Percentiles rank a stretch among this genome's conserved stretches.
phyloP scores from a whole-genome alignment of 495 filamentous ascomycete species.

The Daldinia vernicosa region DNA sequence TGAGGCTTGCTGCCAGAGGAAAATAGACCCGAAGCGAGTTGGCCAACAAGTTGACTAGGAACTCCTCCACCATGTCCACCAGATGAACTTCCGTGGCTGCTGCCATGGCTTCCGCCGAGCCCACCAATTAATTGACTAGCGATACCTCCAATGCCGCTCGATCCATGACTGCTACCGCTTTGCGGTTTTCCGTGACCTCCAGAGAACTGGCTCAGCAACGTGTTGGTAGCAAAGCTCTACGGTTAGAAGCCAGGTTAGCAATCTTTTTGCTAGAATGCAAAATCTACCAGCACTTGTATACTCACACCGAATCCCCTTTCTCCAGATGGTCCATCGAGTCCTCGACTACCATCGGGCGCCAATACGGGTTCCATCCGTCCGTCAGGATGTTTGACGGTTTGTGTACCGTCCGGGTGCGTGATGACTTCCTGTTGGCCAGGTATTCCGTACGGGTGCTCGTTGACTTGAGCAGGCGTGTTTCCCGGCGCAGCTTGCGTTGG shows the following conservation, averaged over 20 bases:
- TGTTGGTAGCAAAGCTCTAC: conserved; percentile 47
- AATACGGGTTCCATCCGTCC: conserved; percentile 60
- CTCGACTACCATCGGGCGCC: conserved; percentile 50
- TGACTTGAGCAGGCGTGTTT: conserved; percentile 56
- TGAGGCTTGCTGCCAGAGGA: conserved; percentile 53
- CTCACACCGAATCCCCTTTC: conserved; percentile 60
- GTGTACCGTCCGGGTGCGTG: conserved; percentile 61
- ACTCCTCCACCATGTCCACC: conserved; percentile 50
- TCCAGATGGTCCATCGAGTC: conserved; percentile 47
- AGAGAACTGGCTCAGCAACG: conserved; percentile 44
- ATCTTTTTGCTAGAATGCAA: conserved; percentile 4
- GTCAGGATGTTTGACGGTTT: conserved; percentile 59
- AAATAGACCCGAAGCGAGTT: conserved; percentile 58
- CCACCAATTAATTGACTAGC: conserved; percentile 50
- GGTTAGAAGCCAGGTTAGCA: conserved; percentile 17
- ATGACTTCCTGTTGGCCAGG: conserved; percentile 58
- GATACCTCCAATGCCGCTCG: conserved; percentile 49
- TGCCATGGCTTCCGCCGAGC: conserved; percentile 43
- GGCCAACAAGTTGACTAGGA: conserved; percentile 55
- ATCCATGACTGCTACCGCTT: conserved; percentile 41
- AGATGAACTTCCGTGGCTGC: conserved; percentile 41
- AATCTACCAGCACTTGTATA: conserved; percentile 10
- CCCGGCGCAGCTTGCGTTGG: conserved; percentile 70
- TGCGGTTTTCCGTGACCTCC: conserved; percentile 44
- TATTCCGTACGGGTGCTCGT: conserved; percentile 62